phyloP scores from a whole-genome alignment of 2,329 filamentous ascomycete species.

The Chrysosporium queenslandicum region DNA sequence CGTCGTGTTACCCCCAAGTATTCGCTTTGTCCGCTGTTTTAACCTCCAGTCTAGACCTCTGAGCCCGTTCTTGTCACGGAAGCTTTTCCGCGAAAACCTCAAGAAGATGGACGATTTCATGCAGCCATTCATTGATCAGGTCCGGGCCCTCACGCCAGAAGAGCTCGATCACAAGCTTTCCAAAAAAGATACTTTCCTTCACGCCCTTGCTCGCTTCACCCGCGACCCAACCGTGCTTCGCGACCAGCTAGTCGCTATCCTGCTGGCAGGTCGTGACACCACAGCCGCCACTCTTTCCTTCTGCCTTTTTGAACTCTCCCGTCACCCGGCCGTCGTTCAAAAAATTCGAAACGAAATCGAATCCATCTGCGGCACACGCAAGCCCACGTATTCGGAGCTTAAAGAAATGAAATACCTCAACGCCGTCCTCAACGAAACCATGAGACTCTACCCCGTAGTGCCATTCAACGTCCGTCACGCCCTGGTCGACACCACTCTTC shows the following conservation, averaged over 20 bases:
- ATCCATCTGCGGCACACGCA: conserved; percentile 51
- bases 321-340: conserved; percentile 55
- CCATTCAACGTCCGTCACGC: conserved; percentile 69
- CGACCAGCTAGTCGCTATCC: conserved; percentile 71
- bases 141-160: conserved; percentile 56
- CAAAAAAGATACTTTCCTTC: conserved; percentile 74
- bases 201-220: conserved; percentile 73
- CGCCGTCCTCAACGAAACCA: conserved; percentile 62
- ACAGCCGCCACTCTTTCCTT: conserved; percentile 74
- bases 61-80: conserved; percentile 52
- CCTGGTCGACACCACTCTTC: conserved; percentile 63
- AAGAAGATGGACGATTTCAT: conserved; percentile 66
- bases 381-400: conserved; percentile 61
- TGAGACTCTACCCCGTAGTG: conserved; percentile 67
- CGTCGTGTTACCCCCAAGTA: background rate
- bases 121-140: conserved; percentile 63
- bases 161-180: conserved; percentile 61
- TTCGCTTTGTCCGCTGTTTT: conserved; percentile 3
- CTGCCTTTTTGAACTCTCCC: conserved; percentile 70
- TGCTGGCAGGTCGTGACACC: conserved; percentile 75
- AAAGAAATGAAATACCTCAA: conserved; percentile 78
- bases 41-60: conserved; percentile 42
- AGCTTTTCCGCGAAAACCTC: conserved; percentile 53
- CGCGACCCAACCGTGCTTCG: conserved; percentile 55
- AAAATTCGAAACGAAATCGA: conserved; percentile 67